Evolutionary conservation across 257 asterid genomes (phyloP).

Genomic region (Ocimum tenuiflorum): DNA sequence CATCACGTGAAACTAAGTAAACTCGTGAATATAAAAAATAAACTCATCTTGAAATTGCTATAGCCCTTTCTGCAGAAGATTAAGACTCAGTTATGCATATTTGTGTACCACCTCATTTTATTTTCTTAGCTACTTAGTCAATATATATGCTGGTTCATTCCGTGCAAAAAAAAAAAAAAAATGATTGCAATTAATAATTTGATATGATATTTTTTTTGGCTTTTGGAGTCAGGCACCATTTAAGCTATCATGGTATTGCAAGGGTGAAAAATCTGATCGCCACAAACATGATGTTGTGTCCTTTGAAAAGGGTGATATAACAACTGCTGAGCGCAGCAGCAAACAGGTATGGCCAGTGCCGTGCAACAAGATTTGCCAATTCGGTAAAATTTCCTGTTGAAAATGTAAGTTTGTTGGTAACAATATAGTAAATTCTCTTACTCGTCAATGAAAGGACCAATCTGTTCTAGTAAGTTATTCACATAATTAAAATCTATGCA

Average conservation of each 20-base stretch:
- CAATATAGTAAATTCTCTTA: no score
- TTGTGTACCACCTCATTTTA: neutral
- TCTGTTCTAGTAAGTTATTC: no score
- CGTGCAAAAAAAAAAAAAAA: neutral
- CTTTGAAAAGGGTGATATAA: conserved; percentile 87
- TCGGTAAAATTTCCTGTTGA: neutral
- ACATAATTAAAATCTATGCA: no score
- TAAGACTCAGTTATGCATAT: neutral
- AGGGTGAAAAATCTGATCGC: conserved; percentile 83
- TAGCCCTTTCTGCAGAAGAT: neutral
- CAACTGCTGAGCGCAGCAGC: conserved; percentile 92
- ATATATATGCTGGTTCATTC: neutral
- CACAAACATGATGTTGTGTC: conserved; percentile 92
- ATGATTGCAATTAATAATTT: conserved; percentile 5
- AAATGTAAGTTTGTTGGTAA: neutral
- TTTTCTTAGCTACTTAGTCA: neutral
- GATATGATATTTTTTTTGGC: conserved; percentile 13
- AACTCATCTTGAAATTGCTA: neutral
- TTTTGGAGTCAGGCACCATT: conserved; percentile 69
- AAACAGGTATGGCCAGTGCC: conserved; percentile 54
- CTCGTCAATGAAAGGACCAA: no score
- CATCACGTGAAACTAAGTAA: neutral
- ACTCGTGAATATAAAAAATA: neutral
- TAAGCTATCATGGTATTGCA: conserved; percentile 88
- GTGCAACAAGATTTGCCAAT: conserved; percentile 8